Evolutionary conservation across 148 eudicot genomes (phyloP).

Genomic region (Rhododendron molle): DNA sequence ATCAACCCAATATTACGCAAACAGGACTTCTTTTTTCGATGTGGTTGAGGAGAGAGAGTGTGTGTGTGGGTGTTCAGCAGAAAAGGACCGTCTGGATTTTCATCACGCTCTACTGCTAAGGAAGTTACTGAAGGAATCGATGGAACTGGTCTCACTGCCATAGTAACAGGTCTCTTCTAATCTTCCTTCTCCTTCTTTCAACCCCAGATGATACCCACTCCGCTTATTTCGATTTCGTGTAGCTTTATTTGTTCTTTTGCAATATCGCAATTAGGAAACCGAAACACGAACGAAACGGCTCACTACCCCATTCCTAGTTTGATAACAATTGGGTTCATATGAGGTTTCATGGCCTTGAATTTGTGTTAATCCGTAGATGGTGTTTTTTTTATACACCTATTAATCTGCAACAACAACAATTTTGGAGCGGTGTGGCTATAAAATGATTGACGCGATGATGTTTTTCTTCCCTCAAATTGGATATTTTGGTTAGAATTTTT

Average conservation of each 20-base stretch:
- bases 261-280: too few relatives aligned
- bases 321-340: neutral
- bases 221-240: neutral
- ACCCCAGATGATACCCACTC: neutral
- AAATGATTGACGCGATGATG: neutral
- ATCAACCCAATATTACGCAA: too few relatives aligned
- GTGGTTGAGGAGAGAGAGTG: neutral
- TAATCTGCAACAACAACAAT: neutral
- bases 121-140: conserved; percentile 63
- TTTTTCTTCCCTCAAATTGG: too few relatives aligned
- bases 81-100: conserved; percentile 55
- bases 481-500: too few relatives aligned
- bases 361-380: neutral
- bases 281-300: neutral
- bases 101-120: conserved; percentile 51
- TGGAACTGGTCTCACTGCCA: conserved; percentile 58
- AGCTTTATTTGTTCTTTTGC: too few relatives aligned
- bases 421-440: neutral
- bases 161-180: conserved; percentile 48
- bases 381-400: neutral
- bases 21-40: too few relatives aligned
- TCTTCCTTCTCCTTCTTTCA: neutral
- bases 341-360: neutral
- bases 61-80: conserved; percentile 43
- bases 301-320: neutral